A percentile compares a stretch with the other conserved stretches of the same genome.
Conservation (phyloP, 176 grass and related monocot genomes). For the Avena sativa region DNA sequence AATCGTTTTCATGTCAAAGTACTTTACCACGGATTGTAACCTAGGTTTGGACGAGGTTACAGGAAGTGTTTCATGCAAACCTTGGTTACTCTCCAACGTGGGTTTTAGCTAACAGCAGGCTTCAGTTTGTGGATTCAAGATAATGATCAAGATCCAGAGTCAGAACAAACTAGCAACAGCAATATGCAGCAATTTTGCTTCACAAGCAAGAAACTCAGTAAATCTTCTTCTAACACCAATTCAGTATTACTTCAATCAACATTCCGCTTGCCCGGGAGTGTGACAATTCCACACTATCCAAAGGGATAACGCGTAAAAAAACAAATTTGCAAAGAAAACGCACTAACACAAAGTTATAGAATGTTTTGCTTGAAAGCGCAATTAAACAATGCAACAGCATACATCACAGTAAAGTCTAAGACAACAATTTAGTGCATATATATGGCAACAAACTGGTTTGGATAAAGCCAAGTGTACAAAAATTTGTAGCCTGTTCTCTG, state of each 20-base stretch:
- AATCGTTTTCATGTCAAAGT: too few relatives aligned
- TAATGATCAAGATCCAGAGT: not conserved
- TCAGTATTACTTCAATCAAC: not conserved
- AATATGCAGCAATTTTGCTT: not conserved
- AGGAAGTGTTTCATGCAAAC: not conserved
- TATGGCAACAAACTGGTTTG: slow-evolving; percentile 21
- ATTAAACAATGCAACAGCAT: slow-evolving; percentile 6
- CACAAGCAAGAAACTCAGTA: not conserved
- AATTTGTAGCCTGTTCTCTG: slow-evolving; percentile 20
- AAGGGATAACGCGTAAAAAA: not conserved
- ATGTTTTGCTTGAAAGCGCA: not conserved
- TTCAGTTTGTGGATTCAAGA: not conserved
- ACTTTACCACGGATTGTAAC: too few relatives aligned
- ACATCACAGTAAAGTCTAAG: not conserved
- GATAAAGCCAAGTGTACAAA: slow-evolving; percentile 3
- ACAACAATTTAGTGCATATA: slow-evolving; percentile 21
- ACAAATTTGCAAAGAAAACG: not conserved
- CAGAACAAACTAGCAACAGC: not conserved
- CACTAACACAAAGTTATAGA: not conserved
- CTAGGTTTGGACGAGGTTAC: not conserved
- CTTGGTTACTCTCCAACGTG: too few relatives aligned
- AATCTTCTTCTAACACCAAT: not conserved
- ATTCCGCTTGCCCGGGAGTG: not conserved
- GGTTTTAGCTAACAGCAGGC: not conserved
- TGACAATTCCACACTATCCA: not conserved